phyloP scores from a whole-genome alignment of 129 eudicot species.

The sunflower (Helianthus annuus) region HanXRQr2.0-SUNRISE NC_035444.2:86927181-86927680 shows the following conservation, averaged over 20 bases:
- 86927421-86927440: background rate
- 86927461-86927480: constrained; percentile 10
- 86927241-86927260: too few species aligned
- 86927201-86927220: background rate
- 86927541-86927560: background rate
- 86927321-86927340: background rate
- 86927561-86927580: too few species aligned
- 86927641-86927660: too few species aligned
- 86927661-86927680: too few species aligned
- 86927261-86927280: too few species aligned
- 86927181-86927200: too few species aligned
- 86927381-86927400: background rate
- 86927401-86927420: constrained; percentile 1
- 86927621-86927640: too few species aligned
- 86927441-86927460: constrained; percentile 10
- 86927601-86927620: too few species aligned
- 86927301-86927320: too few species aligned
- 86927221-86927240: background rate
- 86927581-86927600: too few species aligned
- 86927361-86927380: background rate
- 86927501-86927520: background rate
- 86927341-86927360: background rate
- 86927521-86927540: background rate
- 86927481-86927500: constrained; percentile 3
- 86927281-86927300: too few species aligned